Conservation (phyloP, 75 land plant species). For the Picea sitchensis region DNA sequence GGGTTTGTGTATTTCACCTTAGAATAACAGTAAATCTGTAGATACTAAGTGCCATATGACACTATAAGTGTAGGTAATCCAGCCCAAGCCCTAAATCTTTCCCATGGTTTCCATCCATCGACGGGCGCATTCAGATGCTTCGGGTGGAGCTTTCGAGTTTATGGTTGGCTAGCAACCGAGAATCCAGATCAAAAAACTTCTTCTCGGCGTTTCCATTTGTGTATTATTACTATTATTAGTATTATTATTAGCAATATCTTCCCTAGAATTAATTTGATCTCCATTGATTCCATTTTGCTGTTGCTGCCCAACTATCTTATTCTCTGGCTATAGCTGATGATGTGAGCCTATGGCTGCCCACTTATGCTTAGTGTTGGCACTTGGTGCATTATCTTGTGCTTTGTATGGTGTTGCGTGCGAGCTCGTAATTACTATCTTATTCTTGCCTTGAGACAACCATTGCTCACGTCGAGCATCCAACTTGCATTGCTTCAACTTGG, state of each 20-base stretch:
- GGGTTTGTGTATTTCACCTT: no score
- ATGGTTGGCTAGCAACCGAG: not conserved
- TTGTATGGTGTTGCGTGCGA: no score
- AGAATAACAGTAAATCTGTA: no score
- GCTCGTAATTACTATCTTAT: conserved; percentile 7
- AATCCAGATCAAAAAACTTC: conserved; percentile 10
- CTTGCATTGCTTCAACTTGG: conserved; percentile 94
- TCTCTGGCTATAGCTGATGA: no score
- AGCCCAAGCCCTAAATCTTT: no score
- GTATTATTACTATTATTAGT: not conserved
- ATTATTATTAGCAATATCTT: not conserved
- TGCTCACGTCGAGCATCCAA: conserved; percentile 91
- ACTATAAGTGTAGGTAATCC: no score
- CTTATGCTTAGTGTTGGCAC: no score
- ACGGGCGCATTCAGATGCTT: no score
- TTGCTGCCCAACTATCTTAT: conserved; percentile 12
- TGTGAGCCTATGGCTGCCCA: no score
- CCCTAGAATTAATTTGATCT: not conserved
- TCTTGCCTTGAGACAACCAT: conserved; percentile 73
- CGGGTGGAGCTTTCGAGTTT: conserved; percentile 6
- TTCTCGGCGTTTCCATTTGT: not conserved
- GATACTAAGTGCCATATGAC: no score
- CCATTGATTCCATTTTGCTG: conserved; percentile 13
- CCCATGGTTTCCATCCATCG: no score
- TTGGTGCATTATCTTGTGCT: no score